Conservation (phyloP, 352 stramenopile species). For the Phytophthora lateralis region DNA sequence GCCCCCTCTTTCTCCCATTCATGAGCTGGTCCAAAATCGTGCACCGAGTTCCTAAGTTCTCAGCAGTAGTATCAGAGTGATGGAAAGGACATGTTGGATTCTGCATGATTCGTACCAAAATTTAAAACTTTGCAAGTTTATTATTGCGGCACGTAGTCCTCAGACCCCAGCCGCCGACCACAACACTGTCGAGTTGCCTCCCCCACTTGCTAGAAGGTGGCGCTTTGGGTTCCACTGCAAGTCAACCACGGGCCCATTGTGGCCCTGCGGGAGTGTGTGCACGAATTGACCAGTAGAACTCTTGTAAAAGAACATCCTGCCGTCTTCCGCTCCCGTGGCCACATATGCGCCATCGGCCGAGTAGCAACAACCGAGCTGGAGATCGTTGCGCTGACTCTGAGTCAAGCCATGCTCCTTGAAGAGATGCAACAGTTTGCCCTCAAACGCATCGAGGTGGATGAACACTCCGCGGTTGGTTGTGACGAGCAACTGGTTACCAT, state of each 20-base stretch:
- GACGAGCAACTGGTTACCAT: constrained; percentile 87
- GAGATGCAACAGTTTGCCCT: constrained; percentile 79
- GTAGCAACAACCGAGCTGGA: constrained; percentile 70
- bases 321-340: constrained; percentile 72
- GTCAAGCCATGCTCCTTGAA: constrained; percentile 59
- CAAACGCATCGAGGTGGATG: constrained; percentile 85
- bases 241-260: constrained; percentile 68
- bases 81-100: too few species aligned
- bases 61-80: too few species aligned
- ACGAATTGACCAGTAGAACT: constrained; percentile 61
- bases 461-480: constrained; percentile 82
- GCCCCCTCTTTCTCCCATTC: too few species aligned
- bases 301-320: constrained; percentile 75
- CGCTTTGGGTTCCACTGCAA: constrained; percentile 87
- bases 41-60: too few species aligned
- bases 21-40: too few species aligned
- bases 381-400: constrained; percentile 33
- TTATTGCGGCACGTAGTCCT: constrained; percentile 12
- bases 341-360: constrained; percentile 81
- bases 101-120: too few species aligned
- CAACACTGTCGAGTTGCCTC: constrained; percentile 76
- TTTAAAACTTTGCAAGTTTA: background rate
- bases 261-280: constrained; percentile 56
- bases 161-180: constrained; percentile 56
- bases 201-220: constrained; percentile 75